Evolutionary conservation across 352 stramenopile species (phyloP).

Genomic region (Pythium aphanidermatum): DNA sequence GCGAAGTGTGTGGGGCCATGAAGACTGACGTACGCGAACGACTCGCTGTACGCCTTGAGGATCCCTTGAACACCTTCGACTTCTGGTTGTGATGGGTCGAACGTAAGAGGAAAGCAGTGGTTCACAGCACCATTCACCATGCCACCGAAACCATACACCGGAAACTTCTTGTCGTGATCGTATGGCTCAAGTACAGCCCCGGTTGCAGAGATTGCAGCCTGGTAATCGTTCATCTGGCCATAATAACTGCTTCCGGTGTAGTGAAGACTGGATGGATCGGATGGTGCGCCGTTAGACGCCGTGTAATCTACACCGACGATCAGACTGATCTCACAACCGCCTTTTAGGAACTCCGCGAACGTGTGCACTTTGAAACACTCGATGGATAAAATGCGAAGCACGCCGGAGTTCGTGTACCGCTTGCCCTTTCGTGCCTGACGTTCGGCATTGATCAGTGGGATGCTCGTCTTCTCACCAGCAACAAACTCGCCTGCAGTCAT

Average conservation of each 20-base stretch:
- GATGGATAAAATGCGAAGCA: constrained; percentile 46
- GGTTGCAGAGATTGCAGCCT: constrained; percentile 60
- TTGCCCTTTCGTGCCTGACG: constrained; percentile 65
- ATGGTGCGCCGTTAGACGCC: constrained; percentile 48
- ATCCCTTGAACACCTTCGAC: constrained; percentile 62
- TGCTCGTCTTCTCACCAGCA: constrained; percentile 35
- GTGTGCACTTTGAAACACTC: constrained; percentile 63
- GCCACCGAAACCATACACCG: constrained; percentile 77
- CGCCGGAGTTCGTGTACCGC: constrained; percentile 66
- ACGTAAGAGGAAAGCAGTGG: constrained; percentile 71
- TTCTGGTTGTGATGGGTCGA: constrained; percentile 52
- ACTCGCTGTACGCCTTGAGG: constrained; percentile 50
- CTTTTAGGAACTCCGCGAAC: constrained; percentile 65
- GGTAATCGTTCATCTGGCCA: constrained; percentile 74
- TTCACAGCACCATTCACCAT: constrained; percentile 51
- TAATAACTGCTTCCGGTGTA: constrained; percentile 46
- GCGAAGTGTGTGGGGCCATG: constrained; percentile 78
- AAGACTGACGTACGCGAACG: constrained; percentile 60
- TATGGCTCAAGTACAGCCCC: constrained; percentile 70
- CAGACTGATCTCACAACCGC: constrained; percentile 67
- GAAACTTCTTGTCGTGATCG: constrained; percentile 69
- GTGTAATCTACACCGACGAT: constrained; percentile 83
- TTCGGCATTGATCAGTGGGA: constrained; percentile 63
- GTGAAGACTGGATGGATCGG: constrained; percentile 47
- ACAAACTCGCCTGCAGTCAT: constrained; percentile 55